These are phyloP conservation scores for Podaxis mareebaensis DNA, from an alignment of 768 basidiomycete species.

Conservation along the genomic window DNA sequence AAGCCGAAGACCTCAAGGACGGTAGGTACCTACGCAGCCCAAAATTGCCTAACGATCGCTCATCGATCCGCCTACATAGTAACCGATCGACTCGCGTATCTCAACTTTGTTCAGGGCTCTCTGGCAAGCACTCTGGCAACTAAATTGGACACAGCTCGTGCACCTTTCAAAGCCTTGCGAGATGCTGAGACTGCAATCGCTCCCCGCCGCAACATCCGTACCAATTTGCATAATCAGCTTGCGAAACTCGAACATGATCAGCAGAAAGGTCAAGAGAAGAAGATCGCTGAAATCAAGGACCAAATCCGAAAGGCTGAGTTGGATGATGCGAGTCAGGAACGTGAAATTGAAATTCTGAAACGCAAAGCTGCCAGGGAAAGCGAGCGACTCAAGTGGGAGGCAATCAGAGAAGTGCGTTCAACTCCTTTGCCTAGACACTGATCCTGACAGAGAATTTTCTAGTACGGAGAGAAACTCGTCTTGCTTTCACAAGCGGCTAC, in stretches of 20 bases:
- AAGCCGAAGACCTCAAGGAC: constrained; percentile 74
- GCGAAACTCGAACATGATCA: constrained; percentile 65
- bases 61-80: constrained; percentile 39
- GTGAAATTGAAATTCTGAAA: constrained; percentile 69
- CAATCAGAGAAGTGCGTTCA: constrained; percentile 67
- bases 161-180: constrained; percentile 69
- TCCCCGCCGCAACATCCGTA: constrained; percentile 64
- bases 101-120: constrained; percentile 76
- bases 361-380: constrained; percentile 76
- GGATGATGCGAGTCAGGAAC: constrained; percentile 67
- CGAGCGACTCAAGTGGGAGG: constrained; percentile 78
- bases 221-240: constrained; percentile 60
- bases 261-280: constrained; percentile 64
- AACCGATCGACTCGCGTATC: constrained; percentile 78
- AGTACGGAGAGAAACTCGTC: constrained; percentile 83
- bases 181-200: constrained; percentile 63
- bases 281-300: constrained; percentile 66
- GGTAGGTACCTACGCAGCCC: constrained; percentile 38
- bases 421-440: constrained; percentile 6
- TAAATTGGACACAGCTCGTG: constrained; percentile 64
- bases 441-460: neutral
- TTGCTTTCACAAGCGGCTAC: constrained; percentile 71
- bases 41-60: constrained; percentile 15
- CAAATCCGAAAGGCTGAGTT: constrained; percentile 65
- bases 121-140: constrained; percentile 59